phyloP scores from a whole-genome alignment of 2,329 filamentous ascomycete genomes.

The Botrytis hyacinthi region DNA sequence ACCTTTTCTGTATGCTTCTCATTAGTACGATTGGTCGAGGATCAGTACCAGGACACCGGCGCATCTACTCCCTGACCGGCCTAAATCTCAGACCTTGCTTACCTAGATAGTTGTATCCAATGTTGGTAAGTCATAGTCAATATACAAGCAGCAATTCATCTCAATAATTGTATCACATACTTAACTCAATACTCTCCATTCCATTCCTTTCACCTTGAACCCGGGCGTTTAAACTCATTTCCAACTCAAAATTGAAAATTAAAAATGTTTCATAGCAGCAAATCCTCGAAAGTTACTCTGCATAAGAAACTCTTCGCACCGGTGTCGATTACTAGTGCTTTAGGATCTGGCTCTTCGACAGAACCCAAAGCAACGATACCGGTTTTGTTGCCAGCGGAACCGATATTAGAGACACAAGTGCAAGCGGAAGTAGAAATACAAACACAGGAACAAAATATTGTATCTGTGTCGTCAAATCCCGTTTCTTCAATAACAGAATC shows the following conservation, averaged over 20 bases:
- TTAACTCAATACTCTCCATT: not conserved
- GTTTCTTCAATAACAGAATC: not conserved
- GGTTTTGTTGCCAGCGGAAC: not conserved
- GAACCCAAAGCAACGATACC: not conserved
- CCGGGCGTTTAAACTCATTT: fast-evolving
- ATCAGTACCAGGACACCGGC: not conserved
- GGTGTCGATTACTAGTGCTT: not conserved
- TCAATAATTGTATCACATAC: not conserved
- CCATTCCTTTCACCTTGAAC: not conserved
- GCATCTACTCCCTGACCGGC: not conserved
- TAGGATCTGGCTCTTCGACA: not conserved
- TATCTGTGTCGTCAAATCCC: not conserved
- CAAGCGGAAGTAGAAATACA: not conserved
- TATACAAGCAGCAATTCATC: not conserved
- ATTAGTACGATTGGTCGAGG: not conserved
- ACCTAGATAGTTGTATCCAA: not conserved
- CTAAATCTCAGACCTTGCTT: not conserved
- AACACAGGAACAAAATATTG: not conserved
- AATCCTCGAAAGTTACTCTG: not conserved
- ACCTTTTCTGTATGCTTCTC: not conserved
- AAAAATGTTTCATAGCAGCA: not conserved
- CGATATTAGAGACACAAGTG: not conserved
- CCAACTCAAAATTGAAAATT: not conserved
- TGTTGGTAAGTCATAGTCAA: not conserved
- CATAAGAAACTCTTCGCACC: not conserved